A percentile compares a stretch with the other conserved stretches of the same genome.
Evolutionary conservation across 805 yeast species (phyloP).

Genomic region (Metschnikowia henanensis): DNA sequence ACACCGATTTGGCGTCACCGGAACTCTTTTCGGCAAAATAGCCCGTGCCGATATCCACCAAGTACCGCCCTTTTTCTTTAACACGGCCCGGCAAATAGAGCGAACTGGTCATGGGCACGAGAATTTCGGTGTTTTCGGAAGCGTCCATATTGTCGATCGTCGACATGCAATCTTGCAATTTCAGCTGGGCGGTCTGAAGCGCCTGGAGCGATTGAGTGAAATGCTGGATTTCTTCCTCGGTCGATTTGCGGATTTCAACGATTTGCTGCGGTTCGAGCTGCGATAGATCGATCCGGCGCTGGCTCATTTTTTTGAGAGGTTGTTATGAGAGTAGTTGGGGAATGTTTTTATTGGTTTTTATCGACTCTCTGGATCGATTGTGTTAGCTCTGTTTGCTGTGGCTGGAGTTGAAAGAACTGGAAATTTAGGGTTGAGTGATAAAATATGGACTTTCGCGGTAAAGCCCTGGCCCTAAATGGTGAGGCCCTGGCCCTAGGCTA

Average conservation of each 20-base stretch:
- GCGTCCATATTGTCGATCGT: constrained; percentile 60
- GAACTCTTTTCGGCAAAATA: constrained; percentile 83
- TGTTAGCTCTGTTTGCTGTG: too few species aligned
- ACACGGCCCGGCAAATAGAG: constrained; percentile 86
- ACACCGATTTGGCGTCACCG: constrained; percentile 67
- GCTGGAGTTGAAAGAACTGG: too few species aligned
- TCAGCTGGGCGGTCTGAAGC: constrained; percentile 74
- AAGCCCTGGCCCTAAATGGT: too few species aligned
- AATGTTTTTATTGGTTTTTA: too few species aligned
- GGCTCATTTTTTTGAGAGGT: constrained; percentile 19
- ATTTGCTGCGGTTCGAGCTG: constrained; percentile 82
- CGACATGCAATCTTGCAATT: constrained; percentile 76
- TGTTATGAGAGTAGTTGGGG: background rate
- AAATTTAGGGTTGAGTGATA: too few species aligned
- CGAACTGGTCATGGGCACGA: constrained; percentile 88
- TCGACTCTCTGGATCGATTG: too few species aligned
- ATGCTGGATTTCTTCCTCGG: constrained; percentile 85
- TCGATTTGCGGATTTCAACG: constrained; percentile 74
- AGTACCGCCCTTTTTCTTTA: constrained; percentile 60
- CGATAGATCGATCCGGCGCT: constrained; percentile 54
- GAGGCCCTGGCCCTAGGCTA: too few species aligned
- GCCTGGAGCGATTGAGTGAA: constrained; percentile 83
- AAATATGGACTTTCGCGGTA: too few species aligned
- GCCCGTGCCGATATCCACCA: constrained; percentile 97
- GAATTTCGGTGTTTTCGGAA: constrained; percentile 45